Percentiles rank a stretch among this genome's conserved stretches.
Conservation (phyloP, 176 grass and related monocot species). For the Oryza meyeriana region DNA sequence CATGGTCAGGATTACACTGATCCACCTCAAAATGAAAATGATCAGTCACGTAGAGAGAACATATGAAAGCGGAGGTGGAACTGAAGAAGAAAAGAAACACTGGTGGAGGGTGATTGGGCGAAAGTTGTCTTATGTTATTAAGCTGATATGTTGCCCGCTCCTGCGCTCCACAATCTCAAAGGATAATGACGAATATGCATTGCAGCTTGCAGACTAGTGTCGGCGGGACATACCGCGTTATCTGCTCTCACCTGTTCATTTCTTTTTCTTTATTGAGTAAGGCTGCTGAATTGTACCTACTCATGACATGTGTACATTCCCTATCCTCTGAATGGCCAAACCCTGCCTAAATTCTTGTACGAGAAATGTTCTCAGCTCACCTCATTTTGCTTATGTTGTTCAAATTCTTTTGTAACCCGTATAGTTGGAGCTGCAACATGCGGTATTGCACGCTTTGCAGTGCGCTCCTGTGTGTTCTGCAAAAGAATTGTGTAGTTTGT, state of each 20-base stretch:
- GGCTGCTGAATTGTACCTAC: slow-evolving; percentile 34
- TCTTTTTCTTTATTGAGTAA: slow-evolving; percentile 25
- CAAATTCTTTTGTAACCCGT: slow-evolving; percentile 30
- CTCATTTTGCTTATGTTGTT: slow-evolving; percentile 1
- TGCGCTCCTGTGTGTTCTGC: background rate
- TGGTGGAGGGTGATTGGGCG: background rate
- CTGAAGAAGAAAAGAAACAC: background rate
- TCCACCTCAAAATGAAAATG: slow-evolving; percentile 57
- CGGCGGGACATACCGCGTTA: slow-evolving; percentile 24
- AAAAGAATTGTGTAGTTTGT: background rate
- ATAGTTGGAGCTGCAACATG: background rate
- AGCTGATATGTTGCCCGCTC: background rate
- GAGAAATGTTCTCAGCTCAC: slow-evolving; percentile 31
- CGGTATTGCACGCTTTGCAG: background rate
- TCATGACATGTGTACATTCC: slow-evolving; percentile 42
- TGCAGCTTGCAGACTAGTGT: slow-evolving; percentile 31
- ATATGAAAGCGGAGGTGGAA: background rate
- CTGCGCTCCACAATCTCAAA: slow-evolving; percentile 23
- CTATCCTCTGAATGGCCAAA: slow-evolving; percentile 31
- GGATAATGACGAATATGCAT: slow-evolving; percentile 56
- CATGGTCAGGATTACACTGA: slow-evolving; percentile 61
- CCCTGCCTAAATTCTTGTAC: slow-evolving; percentile 31
- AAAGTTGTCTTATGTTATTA: background rate
- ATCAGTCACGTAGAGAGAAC: slow-evolving; percentile 58
- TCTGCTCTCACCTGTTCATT: slow-evolving; percentile 18